Evolutionary conservation across 805 yeast genomes (phyloP).

Genomic region (Candida glaebosa): DNA sequence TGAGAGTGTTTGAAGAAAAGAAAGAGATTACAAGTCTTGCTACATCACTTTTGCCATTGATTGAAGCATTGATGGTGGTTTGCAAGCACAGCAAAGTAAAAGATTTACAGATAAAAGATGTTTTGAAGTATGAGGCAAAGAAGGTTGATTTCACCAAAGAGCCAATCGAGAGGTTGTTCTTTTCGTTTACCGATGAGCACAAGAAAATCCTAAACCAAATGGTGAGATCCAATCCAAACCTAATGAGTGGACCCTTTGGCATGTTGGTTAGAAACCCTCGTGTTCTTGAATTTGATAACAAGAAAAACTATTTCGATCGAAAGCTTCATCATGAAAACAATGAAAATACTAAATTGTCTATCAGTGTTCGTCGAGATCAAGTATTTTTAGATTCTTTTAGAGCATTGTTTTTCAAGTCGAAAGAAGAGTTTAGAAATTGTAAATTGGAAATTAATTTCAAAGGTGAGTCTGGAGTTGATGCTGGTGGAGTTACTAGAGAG

Average conservation of each 20-base stretch:
- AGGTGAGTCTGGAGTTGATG: constrained; percentile 96
- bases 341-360: constrained; percentile 46
- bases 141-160: constrained; percentile 67
- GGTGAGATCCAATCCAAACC: constrained; percentile 85
- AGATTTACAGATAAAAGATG: constrained; percentile 53
- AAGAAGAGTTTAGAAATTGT: constrained; percentile 67
- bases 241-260: constrained; percentile 95
- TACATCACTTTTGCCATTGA: constrained; percentile 76
- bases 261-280: constrained; percentile 84
- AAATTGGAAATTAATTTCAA: constrained; percentile 78
- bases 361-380: constrained; percentile 80
- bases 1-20: constrained; percentile 59
- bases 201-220: constrained; percentile 83
- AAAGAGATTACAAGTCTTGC: constrained; percentile 53
- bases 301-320: constrained; percentile 78
- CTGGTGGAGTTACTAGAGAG: constrained; percentile 96
- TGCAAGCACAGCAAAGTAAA: constrained; percentile 77
- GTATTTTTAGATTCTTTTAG: constrained; percentile 90
- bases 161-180: constrained; percentile 75
- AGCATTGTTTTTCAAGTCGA: constrained; percentile 71
- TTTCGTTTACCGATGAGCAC: constrained; percentile 85
- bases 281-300: constrained; percentile 92
- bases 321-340: constrained; percentile 55
- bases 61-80: constrained; percentile 94
- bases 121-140: constrained; percentile 57